phyloP scores from a whole-genome alignment of 2,329 filamentous ascomycete genomes.

The Corniculantispora saksenae region DNA sequence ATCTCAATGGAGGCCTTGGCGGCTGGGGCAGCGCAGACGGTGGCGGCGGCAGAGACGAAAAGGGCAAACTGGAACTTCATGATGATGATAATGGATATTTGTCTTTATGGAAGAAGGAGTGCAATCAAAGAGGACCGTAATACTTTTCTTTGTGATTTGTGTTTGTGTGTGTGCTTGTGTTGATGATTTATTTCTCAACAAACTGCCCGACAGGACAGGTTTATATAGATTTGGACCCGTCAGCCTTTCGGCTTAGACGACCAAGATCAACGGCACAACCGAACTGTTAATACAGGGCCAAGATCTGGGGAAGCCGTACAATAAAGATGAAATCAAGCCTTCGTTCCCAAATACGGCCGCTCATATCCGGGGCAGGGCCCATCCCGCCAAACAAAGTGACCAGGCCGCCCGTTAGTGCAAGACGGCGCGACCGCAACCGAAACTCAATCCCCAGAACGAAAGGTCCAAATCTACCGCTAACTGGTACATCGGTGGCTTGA shows the following conservation, averaged over 20 bases:
- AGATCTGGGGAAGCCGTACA: neutral
- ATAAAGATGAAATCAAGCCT: no score
- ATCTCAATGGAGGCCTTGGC: neutral
- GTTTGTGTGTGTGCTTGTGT: neutral
- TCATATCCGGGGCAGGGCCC: no score
- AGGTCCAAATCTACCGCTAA: neutral
- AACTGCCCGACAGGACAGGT: neutral
- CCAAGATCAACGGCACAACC: neutral
- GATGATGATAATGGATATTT: neutral
- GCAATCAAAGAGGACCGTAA: neutral
- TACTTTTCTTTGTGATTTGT: no score
- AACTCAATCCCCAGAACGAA: neutral
- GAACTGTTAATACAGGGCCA: neutral
- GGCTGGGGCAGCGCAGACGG: neutral
- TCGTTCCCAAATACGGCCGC: no score
- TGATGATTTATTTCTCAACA: neutral
- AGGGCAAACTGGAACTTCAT: slow-evolving; percentile 5
- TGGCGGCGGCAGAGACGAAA: neutral
- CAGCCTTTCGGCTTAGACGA: neutral
- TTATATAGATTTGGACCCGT: neutral
- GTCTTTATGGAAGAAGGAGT: neutral
- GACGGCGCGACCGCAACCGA: neutral
- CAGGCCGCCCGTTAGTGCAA: no score
- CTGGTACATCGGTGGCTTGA: no score
- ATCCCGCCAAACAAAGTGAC: no score